These are phyloP conservation scores for Blastocladiella emersonii DNA, from an alignment of 371 early-diverging fungal genomes.

Conservation along the genomic window DNA sequence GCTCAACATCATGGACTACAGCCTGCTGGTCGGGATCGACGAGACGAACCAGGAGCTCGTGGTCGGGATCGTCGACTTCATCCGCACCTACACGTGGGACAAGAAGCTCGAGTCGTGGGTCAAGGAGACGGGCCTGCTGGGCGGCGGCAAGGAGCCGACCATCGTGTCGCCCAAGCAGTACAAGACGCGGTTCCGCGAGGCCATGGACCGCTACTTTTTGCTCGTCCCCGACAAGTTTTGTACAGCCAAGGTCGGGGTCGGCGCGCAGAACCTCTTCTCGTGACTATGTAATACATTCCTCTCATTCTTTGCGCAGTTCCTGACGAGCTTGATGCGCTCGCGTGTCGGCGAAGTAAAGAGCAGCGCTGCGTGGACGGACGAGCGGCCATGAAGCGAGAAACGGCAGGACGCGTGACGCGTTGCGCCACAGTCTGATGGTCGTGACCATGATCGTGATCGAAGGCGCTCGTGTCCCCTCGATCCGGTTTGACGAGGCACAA, in stretches of 20 bases:
- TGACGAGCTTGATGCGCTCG: too few relatives aligned
- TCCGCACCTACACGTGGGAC: conserved; percentile 93
- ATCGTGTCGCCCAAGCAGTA: conserved; percentile 90
- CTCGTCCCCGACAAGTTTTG: conserved; percentile 50
- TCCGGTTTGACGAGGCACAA: too few relatives aligned
- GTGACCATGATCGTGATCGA: too few relatives aligned
- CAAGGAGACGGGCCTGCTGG: conserved; percentile 73
- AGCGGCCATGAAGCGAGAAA: too few relatives aligned
- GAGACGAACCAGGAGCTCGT: conserved; percentile 63
- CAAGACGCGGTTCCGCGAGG: conserved; percentile 71
- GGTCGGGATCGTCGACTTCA: conserved; percentile 92
- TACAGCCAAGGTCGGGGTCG: background rate
- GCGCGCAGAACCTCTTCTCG: background rate
- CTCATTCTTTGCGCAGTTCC: too few relatives aligned
- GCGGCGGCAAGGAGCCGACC: conserved; percentile 78
- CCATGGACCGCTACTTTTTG: conserved; percentile 80
- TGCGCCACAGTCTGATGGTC: too few relatives aligned
- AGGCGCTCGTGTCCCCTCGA: too few relatives aligned
- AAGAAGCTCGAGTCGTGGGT: conserved; percentile 90
- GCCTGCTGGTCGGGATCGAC: conserved; percentile 79
- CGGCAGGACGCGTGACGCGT: too few relatives aligned
- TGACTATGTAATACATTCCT: too few relatives aligned
- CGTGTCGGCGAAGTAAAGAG: too few relatives aligned
- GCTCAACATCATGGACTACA: conserved; percentile 91
- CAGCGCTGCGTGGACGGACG: too few relatives aligned